Conservation (phyloP, 306 rosid genomes). For the Nissolia schottii region DNA sequence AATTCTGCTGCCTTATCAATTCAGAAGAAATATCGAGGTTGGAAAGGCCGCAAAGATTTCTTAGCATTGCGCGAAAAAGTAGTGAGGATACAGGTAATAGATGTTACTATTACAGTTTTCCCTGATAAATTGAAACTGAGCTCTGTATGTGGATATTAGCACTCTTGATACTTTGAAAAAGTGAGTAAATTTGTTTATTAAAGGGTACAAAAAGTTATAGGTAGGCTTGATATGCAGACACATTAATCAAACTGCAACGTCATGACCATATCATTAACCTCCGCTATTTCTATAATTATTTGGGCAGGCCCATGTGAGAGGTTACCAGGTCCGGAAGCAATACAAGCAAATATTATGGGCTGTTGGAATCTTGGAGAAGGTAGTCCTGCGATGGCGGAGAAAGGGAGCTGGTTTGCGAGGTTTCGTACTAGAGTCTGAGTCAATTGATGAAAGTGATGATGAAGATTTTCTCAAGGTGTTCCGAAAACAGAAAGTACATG, state of each 20-base stretch:
- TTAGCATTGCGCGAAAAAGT: slow-evolving; percentile 75
- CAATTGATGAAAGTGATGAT: slow-evolving; percentile 57
- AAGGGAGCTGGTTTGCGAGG: slow-evolving; percentile 77
- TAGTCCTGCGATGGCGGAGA: slow-evolving; percentile 85
- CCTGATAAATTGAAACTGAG: slow-evolving; percentile 9
- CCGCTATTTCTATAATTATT: slow-evolving; percentile 1
- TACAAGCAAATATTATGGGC: slow-evolving; percentile 85
- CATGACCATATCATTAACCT: background rate
- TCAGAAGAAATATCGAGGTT: slow-evolving; percentile 91
- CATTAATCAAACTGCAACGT: background rate
- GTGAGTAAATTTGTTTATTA: background rate
- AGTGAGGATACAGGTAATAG: slow-evolving; percentile 83
- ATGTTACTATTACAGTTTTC: slow-evolving; percentile 5
- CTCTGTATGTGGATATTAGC: background rate
- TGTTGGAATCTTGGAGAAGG: slow-evolving; percentile 83
- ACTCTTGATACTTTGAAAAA: background rate
- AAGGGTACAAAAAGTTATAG: background rate
- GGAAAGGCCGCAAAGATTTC: slow-evolving; percentile 80
- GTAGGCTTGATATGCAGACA: background rate
- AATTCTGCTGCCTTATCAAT: slow-evolving; percentile 85
- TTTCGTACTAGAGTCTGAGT: slow-evolving; percentile 40
- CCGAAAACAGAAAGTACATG: slow-evolving; percentile 77
- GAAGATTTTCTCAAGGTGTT: slow-evolving; percentile 84
- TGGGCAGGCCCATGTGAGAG: slow-evolving; percentile 90
- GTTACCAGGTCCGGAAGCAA: slow-evolving; percentile 78